Percentiles rank a stretch among this genome's conserved stretches.
These are phyloP conservation scores for Eucalyptus tenuipes DNA, from an alignment of 345 rosid genomes.

Conservation along the genomic window DNA sequence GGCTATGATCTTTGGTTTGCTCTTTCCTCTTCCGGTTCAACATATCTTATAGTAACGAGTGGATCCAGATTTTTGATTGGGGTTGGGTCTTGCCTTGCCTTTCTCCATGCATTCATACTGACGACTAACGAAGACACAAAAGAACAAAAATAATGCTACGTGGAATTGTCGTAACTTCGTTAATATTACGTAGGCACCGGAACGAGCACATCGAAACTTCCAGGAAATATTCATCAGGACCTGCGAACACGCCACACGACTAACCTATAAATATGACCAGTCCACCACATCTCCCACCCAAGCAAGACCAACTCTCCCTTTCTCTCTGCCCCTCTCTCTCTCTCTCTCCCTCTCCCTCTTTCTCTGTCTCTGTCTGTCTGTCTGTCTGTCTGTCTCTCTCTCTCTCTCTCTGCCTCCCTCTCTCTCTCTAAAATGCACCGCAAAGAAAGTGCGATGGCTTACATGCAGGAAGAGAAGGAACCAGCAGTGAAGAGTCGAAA, in stretches of 20 bases:
- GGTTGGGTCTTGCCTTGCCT: too few relatives aligned
- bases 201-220: not conserved
- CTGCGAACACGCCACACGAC: not conserved
- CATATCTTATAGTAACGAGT: too few relatives aligned
- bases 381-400: too few relatives aligned
- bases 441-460: not conserved
- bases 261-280: not conserved
- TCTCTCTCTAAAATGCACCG: not conserved
- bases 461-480: not conserved
- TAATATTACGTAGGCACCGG: not conserved
- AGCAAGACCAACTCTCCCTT: not conserved
- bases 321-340: too few relatives aligned
- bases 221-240: not conserved
- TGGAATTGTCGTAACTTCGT: not conserved
- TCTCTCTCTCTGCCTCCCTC: not conserved
- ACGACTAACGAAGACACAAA: not conserved
- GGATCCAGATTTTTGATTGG: too few relatives aligned
- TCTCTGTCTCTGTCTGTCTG: accelerated
- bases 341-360: not conserved
- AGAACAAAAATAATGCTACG: not conserved
- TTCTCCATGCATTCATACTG: not conserved
- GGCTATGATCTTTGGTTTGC: too few relatives aligned
- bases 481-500: not conserved
- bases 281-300: not conserved
- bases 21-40: too few relatives aligned